phyloP scores from a whole-genome alignment of 305 asterid species.

The Solanum hybrid region DNA sequence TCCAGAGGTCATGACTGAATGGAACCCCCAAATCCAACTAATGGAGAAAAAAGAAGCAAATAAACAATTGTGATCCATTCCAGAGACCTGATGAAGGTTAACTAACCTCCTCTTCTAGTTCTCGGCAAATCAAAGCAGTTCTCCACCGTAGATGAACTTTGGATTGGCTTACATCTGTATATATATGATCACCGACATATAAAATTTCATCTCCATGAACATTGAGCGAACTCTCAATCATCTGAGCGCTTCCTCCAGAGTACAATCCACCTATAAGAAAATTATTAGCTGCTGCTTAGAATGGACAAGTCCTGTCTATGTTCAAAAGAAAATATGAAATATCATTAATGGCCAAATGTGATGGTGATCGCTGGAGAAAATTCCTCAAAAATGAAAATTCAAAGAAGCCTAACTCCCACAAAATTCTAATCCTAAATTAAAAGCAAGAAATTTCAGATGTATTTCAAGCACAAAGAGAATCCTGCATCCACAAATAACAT shows the following conservation, averaged over 20 bases:
- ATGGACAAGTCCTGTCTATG: background rate
- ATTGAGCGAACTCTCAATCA: conserved; percentile 77
- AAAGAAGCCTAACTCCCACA: background rate
- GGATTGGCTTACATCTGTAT: conserved; percentile 88
- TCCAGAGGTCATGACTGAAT: background rate
- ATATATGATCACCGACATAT: conserved; percentile 90
- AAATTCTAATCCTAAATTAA: no score
- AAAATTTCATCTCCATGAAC: conserved; percentile 89
- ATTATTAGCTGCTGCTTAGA: background rate
- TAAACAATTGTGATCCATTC: background rate
- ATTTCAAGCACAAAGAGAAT: no score
- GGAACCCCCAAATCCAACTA: background rate
- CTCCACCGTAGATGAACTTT: conserved; percentile 92
- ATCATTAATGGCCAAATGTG: background rate
- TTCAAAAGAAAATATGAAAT: background rate
- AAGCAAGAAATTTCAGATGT: no score
- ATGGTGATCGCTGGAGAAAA: background rate
- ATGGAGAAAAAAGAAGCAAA: background rate
- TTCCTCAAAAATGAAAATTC: background rate
- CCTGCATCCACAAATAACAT: no score
- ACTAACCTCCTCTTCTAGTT: conserved; percentile 78
- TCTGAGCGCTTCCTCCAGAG: conserved; percentile 94
- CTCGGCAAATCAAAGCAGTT: conserved; percentile 85
- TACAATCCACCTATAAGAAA: conserved; percentile 60
- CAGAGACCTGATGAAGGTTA: background rate